Evolutionary conservation across 73 alveolate species (phyloP).

Genomic region (Paramecium bursaria): DNA sequence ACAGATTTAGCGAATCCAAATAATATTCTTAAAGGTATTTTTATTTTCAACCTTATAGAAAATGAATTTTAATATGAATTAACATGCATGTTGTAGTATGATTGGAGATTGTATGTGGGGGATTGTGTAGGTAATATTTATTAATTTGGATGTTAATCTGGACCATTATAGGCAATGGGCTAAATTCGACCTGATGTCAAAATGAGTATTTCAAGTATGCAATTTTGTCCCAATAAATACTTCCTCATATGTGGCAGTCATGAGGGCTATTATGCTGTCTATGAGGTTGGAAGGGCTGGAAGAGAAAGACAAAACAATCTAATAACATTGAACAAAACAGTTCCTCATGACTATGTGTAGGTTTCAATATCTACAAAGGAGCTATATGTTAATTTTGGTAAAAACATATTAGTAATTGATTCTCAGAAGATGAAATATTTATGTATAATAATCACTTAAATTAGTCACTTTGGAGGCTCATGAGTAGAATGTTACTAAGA

Average conservation of each 20-base stretch:
- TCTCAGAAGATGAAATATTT: constrained; percentile 16
- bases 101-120: constrained; percentile 20
- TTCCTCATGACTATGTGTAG: not conserved
- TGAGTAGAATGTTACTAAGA: constrained; percentile 31
- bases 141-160: constrained; percentile 3
- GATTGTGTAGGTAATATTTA: constrained; percentile 20
- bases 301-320: not conserved
- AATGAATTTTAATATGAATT: constrained; percentile 40
- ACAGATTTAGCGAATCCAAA: constrained; percentile 55
- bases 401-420: not conserved
- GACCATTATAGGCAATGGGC: constrained; percentile 30
- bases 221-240: constrained; percentile 8
- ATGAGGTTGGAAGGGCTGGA: constrained; percentile 29
- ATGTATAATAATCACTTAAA: too few species aligned
- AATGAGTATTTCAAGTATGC: not conserved
- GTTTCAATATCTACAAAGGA: constrained; percentile 26
- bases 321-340: constrained; percentile 12
- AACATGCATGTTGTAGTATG: not conserved
- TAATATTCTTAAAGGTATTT: constrained; percentile 3
- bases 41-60: not conserved
- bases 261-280: constrained; percentile 7
- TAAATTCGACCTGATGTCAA: constrained; percentile 1
- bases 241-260: not conserved
- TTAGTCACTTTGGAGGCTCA: constrained; percentile 50
- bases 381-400: constrained; percentile 12